Evolutionary conservation across 2,329 filamentous ascomycete genomes (phyloP).

Genomic region (Lomentospora prolificans): DNA sequence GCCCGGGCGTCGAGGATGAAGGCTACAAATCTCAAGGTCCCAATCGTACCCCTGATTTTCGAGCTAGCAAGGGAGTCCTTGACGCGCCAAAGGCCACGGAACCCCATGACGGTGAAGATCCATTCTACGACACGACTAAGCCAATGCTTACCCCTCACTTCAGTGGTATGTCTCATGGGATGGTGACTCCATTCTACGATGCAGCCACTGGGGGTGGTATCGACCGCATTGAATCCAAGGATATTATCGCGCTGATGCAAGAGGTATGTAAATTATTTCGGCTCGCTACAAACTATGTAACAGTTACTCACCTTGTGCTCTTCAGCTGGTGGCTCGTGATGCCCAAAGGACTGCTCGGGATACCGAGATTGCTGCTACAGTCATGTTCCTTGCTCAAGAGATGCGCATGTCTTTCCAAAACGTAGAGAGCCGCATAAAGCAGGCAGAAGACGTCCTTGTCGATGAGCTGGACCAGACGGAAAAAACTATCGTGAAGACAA

Average conservation of each 20-base stretch:
- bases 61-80: slow-evolving; percentile 24
- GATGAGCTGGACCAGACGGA: slow-evolving; percentile 82
- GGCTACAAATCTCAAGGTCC: slow-evolving; percentile 77
- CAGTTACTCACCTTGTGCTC: slow-evolving; percentile 8
- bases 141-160: slow-evolving; percentile 54
- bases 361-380: slow-evolving; percentile 88
- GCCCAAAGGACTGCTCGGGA: slow-evolving; percentile 92
- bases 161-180: slow-evolving; percentile 86
- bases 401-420: slow-evolving; percentile 96
- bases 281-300: not conserved
- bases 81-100: slow-evolving; percentile 33
- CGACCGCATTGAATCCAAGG: slow-evolving; percentile 88
- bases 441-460: slow-evolving; percentile 84
- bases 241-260: slow-evolving; percentile 96
- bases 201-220: slow-evolving; percentile 78
- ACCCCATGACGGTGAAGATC: slow-evolving; percentile 49
- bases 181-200: slow-evolving; percentile 84
- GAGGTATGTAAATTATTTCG: slow-evolving; percentile 48
- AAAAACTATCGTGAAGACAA: slow-evolving; percentile 67
- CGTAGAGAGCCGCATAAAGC: slow-evolving; percentile 83
- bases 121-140: slow-evolving; percentile 48
- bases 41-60: slow-evolving; percentile 43
- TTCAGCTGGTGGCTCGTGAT: slow-evolving; percentile 81
- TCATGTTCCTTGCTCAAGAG: slow-evolving; percentile 88
- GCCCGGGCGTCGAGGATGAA: slow-evolving; percentile 47